phyloP scores from a whole-genome alignment of 2,329 filamentous ascomycete species.

The Ilyonectria mors-panacis region DNA sequence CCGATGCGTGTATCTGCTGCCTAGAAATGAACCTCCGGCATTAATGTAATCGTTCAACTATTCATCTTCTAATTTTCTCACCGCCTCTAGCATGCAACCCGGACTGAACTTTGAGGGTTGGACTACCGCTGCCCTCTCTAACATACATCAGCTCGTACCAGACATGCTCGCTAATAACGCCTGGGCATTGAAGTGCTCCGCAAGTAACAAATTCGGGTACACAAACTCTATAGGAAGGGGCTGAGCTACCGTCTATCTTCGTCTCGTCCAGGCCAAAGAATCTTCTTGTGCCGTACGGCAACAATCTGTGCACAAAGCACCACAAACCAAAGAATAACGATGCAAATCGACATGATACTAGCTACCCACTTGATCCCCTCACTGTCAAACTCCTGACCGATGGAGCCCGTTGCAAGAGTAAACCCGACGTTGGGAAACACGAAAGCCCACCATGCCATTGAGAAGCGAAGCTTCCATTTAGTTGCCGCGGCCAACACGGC shows the following conservation, averaged over 20 bases:
- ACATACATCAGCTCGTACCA: too few species aligned
- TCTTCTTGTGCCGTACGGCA: conserved; percentile 40
- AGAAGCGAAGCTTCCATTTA: conserved; percentile 40
- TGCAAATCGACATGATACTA: conserved; percentile 39
- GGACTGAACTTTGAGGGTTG: too few species aligned
- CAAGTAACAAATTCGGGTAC: too few species aligned
- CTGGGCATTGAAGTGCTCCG: too few species aligned
- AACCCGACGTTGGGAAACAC: conserved; percentile 50
- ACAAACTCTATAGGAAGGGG: too few species aligned
- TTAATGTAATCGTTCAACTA: too few species aligned
- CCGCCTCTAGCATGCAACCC: too few species aligned
- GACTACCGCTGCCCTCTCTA: too few species aligned
- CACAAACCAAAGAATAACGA: conserved; percentile 46
- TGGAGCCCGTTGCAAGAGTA: conserved; percentile 42
- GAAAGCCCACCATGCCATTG: conserved; percentile 49
- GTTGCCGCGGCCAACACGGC: conserved; percentile 37
- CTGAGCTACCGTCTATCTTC: conserved; percentile 35
- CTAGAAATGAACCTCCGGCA: not conserved
- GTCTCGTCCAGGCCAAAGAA: conserved; percentile 47
- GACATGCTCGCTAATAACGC: too few species aligned
- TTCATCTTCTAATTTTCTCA: too few species aligned
- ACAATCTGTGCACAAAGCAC: conserved; percentile 39
- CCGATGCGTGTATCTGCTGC: not conserved
- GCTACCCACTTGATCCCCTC: conserved; percentile 44
- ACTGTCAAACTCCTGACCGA: conserved; percentile 45